Evolutionary conservation across 2,329 filamentous ascomycete species (phyloP).

Genomic region (Fusarium piperis): DNA sequence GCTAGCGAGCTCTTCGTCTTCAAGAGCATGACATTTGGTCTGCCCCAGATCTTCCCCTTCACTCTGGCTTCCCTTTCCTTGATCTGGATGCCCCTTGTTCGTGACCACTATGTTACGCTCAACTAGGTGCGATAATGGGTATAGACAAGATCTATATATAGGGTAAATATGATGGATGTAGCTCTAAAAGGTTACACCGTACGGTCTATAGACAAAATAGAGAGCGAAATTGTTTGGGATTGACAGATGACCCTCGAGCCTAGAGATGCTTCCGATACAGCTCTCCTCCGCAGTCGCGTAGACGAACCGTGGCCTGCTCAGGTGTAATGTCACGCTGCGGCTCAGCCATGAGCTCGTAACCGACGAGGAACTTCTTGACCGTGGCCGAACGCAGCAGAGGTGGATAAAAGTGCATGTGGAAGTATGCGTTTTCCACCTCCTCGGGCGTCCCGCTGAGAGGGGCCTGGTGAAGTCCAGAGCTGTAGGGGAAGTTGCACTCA

Average conservation of each 20-base stretch:
- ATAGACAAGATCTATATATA: background rate
- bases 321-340: constrained; percentile 98
- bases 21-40: constrained; percentile 74
- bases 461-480: constrained; percentile 95
- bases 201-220: constrained; percentile 24
- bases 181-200: background rate
- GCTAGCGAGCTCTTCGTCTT: constrained; percentile 83
- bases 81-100: constrained; percentile 73
- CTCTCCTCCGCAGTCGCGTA: constrained; percentile 81
- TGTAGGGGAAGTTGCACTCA: constrained; percentile 96
- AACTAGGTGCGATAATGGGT: constrained; percentile 33
- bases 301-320: constrained; percentile 85
- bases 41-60: constrained; percentile 66
- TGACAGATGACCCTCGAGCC: constrained; percentile 18
- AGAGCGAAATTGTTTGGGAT: constrained; percentile 4
- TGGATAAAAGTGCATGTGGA: constrained; percentile 98
- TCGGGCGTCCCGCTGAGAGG: constrained; percentile 83
- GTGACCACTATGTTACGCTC: constrained; percentile 71
- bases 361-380: constrained; percentile 95
- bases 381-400: constrained; percentile 91
- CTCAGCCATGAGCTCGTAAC: constrained; percentile 96
- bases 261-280: constrained; percentile 76
- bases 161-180: background rate
- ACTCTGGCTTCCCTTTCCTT: constrained; percentile 60
- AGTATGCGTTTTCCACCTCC: constrained; percentile 86